Evolutionary conservation across 371 early-diverging fungal genomes (phyloP).

Genomic region (Mucor plumbeus): DNA sequence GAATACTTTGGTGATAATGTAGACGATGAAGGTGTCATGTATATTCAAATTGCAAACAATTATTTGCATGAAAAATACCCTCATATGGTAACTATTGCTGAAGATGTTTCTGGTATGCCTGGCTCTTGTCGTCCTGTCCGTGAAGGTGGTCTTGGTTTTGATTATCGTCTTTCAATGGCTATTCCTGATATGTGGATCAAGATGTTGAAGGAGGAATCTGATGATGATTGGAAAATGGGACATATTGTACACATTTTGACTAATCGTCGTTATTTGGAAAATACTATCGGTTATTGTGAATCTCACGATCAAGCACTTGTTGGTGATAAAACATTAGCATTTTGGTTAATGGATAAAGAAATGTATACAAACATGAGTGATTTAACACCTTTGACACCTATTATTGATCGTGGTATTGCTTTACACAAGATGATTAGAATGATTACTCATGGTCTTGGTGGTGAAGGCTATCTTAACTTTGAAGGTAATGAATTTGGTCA

Average conservation of each 20-base stretch:
- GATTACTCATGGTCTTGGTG: slow-evolving; percentile 88
- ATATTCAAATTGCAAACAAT: slow-evolving; percentile 90
- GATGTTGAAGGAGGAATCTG: slow-evolving; percentile 86
- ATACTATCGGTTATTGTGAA: slow-evolving; percentile 92
- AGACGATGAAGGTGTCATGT: slow-evolving; percentile 88
- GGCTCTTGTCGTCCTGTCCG: slow-evolving; percentile 88
- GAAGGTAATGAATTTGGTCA: slow-evolving; percentile 98
- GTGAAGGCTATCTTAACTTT: slow-evolving; percentile 95
- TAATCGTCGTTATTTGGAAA: slow-evolving; percentile 91
- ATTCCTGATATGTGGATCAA: slow-evolving; percentile 99
- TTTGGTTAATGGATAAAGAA: slow-evolving; percentile 99
- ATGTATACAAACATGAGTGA: slow-evolving; percentile 97
- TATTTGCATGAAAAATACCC: slow-evolving; percentile 85
- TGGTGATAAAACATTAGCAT: slow-evolving; percentile 96
- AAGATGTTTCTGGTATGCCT: slow-evolving; percentile 99
- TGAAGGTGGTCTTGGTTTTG: slow-evolving; percentile 97
- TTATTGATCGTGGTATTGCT: slow-evolving; percentile 93
- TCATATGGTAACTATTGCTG: slow-evolving; percentile 86
- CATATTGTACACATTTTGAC: slow-evolving; percentile 85
- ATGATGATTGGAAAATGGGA: slow-evolving; percentile 95
- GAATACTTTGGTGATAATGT: slow-evolving; percentile 91
- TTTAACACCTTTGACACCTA: slow-evolving; percentile 78
- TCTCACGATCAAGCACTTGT: slow-evolving; percentile 97
- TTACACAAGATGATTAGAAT: slow-evolving; percentile 95
- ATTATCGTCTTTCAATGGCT: slow-evolving; percentile 97